Evolutionary conservation across 202 grass and related monocot species (phyloP).

Genomic region (Carex sylvatica): DNA sequence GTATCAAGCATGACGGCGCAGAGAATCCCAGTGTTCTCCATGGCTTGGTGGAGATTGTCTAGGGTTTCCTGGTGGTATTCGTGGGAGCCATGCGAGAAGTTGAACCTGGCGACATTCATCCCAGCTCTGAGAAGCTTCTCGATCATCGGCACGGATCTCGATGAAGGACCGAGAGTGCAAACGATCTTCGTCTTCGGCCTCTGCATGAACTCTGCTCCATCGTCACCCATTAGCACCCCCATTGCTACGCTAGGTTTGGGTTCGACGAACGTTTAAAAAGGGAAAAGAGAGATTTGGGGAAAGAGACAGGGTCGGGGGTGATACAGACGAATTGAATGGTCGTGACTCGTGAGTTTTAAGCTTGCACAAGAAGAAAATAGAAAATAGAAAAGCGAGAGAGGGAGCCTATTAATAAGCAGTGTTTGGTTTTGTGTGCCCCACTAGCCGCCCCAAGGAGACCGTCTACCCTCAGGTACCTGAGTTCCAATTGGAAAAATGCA

Average conservation of each 20-base stretch:
- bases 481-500: no score
- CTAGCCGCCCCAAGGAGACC: not conserved
- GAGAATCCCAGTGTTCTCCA: constrained; percentile 57
- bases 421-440: not conserved
- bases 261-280: not conserved
- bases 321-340: not conserved
- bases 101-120: constrained; percentile 82
- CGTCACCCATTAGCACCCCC: constrained; percentile 24
- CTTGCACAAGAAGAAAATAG: constrained; percentile 25
- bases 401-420: not conserved
- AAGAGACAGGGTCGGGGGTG: not conserved
- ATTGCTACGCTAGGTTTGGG: constrained; percentile 13
- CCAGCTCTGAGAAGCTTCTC: constrained; percentile 60
- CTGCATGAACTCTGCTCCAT: constrained; percentile 31
- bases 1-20: constrained; percentile 89
- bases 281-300: not conserved
- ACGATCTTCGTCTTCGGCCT: constrained; percentile 80
- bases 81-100: constrained; percentile 85
- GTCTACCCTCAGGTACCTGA: no score
- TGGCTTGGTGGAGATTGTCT: constrained; percentile 62
- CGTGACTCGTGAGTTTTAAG: not conserved
- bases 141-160: constrained; percentile 74
- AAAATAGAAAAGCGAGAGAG: constrained; percentile 15
- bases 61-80: constrained; percentile 85
- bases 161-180: constrained; percentile 67